Evolutionary conservation across 2,329 filamentous ascomycete species (phyloP), one percentile per base, ranked within the genome.

Genomic region (Purpureocillium lavendulum): DNA sequence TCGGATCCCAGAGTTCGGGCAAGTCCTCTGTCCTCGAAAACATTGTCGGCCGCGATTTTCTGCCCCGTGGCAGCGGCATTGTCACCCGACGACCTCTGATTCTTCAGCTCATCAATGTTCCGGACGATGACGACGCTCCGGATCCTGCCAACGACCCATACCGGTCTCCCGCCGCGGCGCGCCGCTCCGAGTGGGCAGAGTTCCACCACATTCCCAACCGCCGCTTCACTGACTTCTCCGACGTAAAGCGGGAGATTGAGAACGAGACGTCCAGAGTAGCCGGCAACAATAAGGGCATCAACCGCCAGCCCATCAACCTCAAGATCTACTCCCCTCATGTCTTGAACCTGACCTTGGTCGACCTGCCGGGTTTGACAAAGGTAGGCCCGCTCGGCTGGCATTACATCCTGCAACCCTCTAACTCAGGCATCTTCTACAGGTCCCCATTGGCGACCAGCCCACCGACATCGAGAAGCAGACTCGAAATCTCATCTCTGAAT

Each of bases 1-100:
- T 98, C 54, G 92, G 92, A 48, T 98, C 92, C 45, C 92, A 98
- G 67, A 97, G 92, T 10, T 94, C 92, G 41, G 92, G 92, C 58
- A 98, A 98, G 70, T 97, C 90, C 13, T 97, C 92, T 7, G 92
- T 98, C 18, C 82, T 98, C 48, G 92, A 98, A 69, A 98, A 98
- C 65, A 95, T 98, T 52, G 92, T 98, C 56, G 92, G 92, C 55
- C 80, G 90, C 65, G 92, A 98, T 66, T 98, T 98, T 64, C 73
- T 98, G 39, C 92, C 92, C 43, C 84, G 92, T 61, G 92, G 92
- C 56, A 94, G 87, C 60, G 92, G 92, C 61, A 97, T 98, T 62
- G 89, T 96, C 47, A 98, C 92, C 41, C 78, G 92, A 46, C 79
- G 92, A 56, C 92, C 92, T 41, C 75, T 98, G 54, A 96, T 98